Percentiles rank a stretch among this genome's conserved stretches.
Evolutionary conservation across 805 yeast genomes (phyloP).

Genomic region (Starmerella bombicola): DNA sequence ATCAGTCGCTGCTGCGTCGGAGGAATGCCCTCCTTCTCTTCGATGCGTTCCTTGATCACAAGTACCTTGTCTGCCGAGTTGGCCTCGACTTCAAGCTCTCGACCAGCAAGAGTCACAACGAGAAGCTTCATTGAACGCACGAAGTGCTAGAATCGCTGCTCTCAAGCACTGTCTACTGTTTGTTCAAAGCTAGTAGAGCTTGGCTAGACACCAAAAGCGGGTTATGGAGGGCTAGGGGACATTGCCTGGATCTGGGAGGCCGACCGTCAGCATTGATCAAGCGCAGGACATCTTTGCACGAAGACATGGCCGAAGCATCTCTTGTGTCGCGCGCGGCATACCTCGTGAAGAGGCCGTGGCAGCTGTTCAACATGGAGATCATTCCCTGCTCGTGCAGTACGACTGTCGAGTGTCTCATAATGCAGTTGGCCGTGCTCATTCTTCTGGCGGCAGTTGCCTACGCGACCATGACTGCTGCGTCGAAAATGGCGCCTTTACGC

Average conservation of each 20-base stretch:
- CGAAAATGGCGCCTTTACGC: too few relatives aligned
- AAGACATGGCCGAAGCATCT: too few relatives aligned
- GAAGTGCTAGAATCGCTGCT: too few relatives aligned
- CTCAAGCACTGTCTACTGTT: too few relatives aligned
- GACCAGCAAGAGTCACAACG: slow-evolving; percentile 22
- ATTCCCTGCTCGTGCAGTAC: slow-evolving; percentile 16
- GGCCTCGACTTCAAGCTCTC: slow-evolving; percentile 26
- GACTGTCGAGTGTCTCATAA: slow-evolving; percentile 5
- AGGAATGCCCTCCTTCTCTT: slow-evolving; percentile 94
- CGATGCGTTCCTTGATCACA: slow-evolving; percentile 78
- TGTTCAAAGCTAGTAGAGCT: too few relatives aligned
- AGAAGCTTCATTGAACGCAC: slow-evolving; percentile 19
- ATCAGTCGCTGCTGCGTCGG: slow-evolving; percentile 90
- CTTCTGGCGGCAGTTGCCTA: slow-evolving; percentile 11
- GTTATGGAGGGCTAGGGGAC: too few relatives aligned
- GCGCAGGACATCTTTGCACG: too few relatives aligned
- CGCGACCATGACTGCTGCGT: slow-evolving; percentile 11
- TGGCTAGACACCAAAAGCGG: too few relatives aligned
- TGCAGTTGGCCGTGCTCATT: slow-evolving; percentile 5
- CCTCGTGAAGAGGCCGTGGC: slow-evolving; percentile 5
- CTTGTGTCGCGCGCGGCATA: slow-evolving; percentile 1
- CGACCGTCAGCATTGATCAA: too few relatives aligned
- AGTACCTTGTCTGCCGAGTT: slow-evolving; percentile 35
- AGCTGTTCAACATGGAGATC: slow-evolving; percentile 15
- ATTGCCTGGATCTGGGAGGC: too few relatives aligned